Base-by-base conservation (phyloP, 2,329 filamentous ascomycete genomes). In the Aciculosporium take region DNA sequence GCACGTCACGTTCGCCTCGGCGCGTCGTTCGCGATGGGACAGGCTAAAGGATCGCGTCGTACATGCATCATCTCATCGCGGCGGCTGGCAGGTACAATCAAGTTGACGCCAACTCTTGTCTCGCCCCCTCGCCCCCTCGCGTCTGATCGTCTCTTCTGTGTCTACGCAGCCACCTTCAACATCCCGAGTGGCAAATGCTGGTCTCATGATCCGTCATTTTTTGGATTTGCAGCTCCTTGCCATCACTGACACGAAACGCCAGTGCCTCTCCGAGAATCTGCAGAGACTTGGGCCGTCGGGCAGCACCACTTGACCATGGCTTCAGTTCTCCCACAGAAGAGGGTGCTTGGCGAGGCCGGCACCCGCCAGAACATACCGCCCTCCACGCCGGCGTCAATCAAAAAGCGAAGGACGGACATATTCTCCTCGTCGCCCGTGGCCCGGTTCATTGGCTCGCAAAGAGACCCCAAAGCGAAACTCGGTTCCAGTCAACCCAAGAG, bases 401-500 rank as follows among this genome's bases (percentile, higher is more conserved):
- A 96, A 70, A 94, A 91, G 64, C 74, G 85, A 48, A 93, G 85
- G 62, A 34, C 41, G 3, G 84, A 91, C 32, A 59, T 70, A 5
- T 62, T 67, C 23, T 66, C 72, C 21, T 74, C 72, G 4, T 72
- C 71, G 2, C 73, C 71, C 13, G 64, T 68, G 10, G 65, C 68
- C 25, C 71, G 71, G 43, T 70, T 83, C 51, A 74, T 72, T 41
- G 72, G 76, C 41, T 79, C 80, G 3, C 74, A 81, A 50, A 74
- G 72, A 56, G 69, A 65, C n/a, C 68, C 64, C 9, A 73, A 74
- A 49, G 74, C 72, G 48, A 79, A 77, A 55, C 58, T 60, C 24
- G 71, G 74, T 47, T 89, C 83, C 1, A 88, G 74, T 51, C 85
- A 88, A 60, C 75, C 76, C 13, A 95, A 94, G 66, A 94, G 87